A percentile compares a stretch with the other conserved stretches of the same genome.
phyloP scores from a whole-genome alignment of 805 yeast species.

The Saccharomycopsis oosterbeekiorum region DNA sequence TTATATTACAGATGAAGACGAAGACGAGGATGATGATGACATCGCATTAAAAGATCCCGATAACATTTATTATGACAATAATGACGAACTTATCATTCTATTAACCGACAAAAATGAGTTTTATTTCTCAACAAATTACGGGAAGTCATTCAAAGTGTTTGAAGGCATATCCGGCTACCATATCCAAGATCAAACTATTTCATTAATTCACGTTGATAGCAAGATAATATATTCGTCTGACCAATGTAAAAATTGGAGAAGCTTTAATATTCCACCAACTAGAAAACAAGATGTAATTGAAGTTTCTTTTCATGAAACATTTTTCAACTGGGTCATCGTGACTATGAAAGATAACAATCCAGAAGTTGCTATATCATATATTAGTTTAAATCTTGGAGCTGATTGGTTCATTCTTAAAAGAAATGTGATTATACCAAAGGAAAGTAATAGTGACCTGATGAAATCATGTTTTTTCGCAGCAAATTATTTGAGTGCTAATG shows the following conservation, averaged over 20 bases:
- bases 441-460: background rate
- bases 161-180: background rate
- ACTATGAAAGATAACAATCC: slow-evolving; percentile 4
- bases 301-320: background rate
- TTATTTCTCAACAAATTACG: background rate
- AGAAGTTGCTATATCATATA: slow-evolving; percentile 5
- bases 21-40: slow-evolving; percentile 3
- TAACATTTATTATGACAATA: background rate
- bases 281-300: background rate
- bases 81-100: slow-evolving; percentile 2
- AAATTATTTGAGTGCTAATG: background rate
- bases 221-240: slow-evolving; percentile 57
- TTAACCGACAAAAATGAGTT: slow-evolving; percentile 2
- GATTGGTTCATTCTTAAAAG: slow-evolving; percentile 14
- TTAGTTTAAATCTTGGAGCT: slow-evolving; percentile 13
- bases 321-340: slow-evolving; percentile 12
- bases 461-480: background rate
- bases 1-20: background rate
- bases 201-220: background rate
- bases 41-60: background rate
- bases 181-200: background rate
- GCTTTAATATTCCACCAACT: slow-evolving; percentile 20
- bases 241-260: slow-evolving; percentile 45
- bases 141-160: background rate
- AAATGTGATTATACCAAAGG: background rate